Percentiles rank a stretch among this genome's conserved stretches.
These are phyloP conservation scores for Gossypium lobatum DNA, from an alignment of 441 rosid genomes.

Conservation along the genomic window DNA sequence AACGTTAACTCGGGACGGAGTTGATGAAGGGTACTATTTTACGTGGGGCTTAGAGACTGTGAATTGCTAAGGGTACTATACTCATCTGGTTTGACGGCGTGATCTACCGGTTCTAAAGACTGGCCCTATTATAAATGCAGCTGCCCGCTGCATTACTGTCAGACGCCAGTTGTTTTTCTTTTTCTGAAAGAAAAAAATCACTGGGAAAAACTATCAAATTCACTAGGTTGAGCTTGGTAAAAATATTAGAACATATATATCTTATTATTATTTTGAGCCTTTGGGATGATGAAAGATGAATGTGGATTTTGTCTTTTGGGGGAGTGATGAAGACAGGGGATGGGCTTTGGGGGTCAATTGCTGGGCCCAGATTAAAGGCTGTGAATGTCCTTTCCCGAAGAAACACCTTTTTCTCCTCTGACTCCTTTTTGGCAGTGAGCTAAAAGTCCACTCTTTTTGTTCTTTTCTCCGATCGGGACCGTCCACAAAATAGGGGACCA, in stretches of 20 bases:
- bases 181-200: not conserved
- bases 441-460: conserved; percentile 48
- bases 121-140: conserved; percentile 10
- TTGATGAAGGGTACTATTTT: too few relatives aligned
- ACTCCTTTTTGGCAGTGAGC: conserved; percentile 27
- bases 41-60: not conserved
- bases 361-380: conserved; percentile 33
- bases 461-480: conserved; percentile 16
- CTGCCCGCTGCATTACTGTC: conserved; percentile 8
- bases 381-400: conserved; percentile 33
- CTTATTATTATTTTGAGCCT: not conserved
- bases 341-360: not conserved
- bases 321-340: not conserved
- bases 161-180: not conserved
- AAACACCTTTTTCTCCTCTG: conserved; percentile 22
- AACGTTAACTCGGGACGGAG: conserved; percentile 19
- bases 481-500: conserved; percentile 19
- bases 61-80: not conserved
- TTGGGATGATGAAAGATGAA: conserved; percentile 5
- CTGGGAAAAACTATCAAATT: too few relatives aligned
- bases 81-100: conserved; percentile 26
- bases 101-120: conserved; percentile 20
- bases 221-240: not conserved
- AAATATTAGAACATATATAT: not conserved
- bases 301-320: conserved; percentile 17